Evolutionary conservation across 2,329 filamentous ascomycete species (phyloP), one percentile per base, ranked within the genome.

Genomic region (Chaetomium sp.): DNA sequence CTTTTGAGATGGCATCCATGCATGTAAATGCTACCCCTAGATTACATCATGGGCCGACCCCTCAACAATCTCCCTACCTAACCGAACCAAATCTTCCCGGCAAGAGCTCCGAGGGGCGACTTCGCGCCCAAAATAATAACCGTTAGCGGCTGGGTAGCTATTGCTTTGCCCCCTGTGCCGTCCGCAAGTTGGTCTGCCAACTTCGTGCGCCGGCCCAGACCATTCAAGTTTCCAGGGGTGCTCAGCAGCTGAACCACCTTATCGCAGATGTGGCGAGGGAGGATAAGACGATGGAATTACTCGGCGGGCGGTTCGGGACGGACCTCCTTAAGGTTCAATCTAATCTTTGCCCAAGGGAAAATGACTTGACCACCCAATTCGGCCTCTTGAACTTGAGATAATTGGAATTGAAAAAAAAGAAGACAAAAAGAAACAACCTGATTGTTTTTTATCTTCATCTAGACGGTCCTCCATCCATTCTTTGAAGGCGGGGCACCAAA

Each of bases 11-110:
- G 16, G 47, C 54, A 57, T 57, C 62, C 38, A 42, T 35, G 45
- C 25, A 61, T 53, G 56, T 59, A 59, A 57, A 68, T 63, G 67
- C 62, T n/a, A n/a, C n/a, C n/a, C n/a, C n/a, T 56, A 54, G 57
- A 71, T 71, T 71, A 71, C 70, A 71, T 71, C 70, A 71, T 71
- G 66, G 63, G 35, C 8, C n/a, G n/a, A n/a, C n/a, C n/a, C 38
- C 21, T 35, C 31, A 47, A 31, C 50, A 35, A 7, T 13, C 57
- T n/a, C n/a, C n/a, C n/a, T n/a, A n/a, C n/a, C n/a, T n/a, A 8
- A 16, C 23, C 33, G 53, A 60, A 50, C 65, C 58, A 67, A 66
- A 25, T 23, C 31, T 19, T 21, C 49, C 21, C 23, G 23, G 7
- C 49, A 27, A 19, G 29, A 23, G 29, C 56, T 13, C 25, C 25